A percentile compares a stretch with the other conserved stretches of the same genome.
Evolutionary conservation across 2,329 filamentous ascomycete species (phyloP).

Genomic region (Fusarium sublunatum): DNA sequence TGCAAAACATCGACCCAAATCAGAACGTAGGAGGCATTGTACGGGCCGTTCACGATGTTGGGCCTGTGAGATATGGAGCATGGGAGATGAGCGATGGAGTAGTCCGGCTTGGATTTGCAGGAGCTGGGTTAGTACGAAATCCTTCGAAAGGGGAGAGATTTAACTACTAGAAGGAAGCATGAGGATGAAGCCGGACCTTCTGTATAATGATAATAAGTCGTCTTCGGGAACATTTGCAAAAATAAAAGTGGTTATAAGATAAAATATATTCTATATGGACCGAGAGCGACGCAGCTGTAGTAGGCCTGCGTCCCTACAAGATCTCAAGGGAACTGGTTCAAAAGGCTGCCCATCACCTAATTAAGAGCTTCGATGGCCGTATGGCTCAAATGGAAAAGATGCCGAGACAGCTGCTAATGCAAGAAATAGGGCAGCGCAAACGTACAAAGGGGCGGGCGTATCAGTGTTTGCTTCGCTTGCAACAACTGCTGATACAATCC

Average conservation of each 20-base stretch:
- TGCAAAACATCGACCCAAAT: constrained; percentile 37
- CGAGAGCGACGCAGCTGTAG: too few relatives aligned
- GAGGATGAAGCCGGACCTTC: too few relatives aligned
- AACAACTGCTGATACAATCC: constrained; percentile 76
- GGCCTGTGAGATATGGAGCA: constrained; percentile 36
- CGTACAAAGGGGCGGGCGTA: constrained; percentile 73
- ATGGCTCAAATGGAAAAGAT: constrained; percentile 22
- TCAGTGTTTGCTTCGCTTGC: constrained; percentile 69
- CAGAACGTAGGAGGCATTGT: constrained; percentile 32
- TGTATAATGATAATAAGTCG: too few relatives aligned
- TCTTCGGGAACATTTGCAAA: too few relatives aligned
- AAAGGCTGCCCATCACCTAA: constrained; percentile 42
- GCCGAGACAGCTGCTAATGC: constrained; percentile 60
- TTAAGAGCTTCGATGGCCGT: constrained; percentile 21
- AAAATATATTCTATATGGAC: too few relatives aligned
- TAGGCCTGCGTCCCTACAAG: too few relatives aligned
- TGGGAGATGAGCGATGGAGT: constrained; percentile 37
- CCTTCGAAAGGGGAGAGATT: constrained; percentile 39
- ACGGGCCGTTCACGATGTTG: constrained; percentile 20
- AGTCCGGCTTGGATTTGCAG: constrained; percentile 35
- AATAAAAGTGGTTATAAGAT: too few relatives aligned
- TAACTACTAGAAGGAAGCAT: constrained; percentile 18
- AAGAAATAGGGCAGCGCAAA: constrained; percentile 74
- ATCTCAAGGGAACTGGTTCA: too few relatives aligned
- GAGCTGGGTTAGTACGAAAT: constrained; percentile 26